Conservation (phyloP, 192 early-diverging fungal genomes). For the Coemansia sp. region DNA sequence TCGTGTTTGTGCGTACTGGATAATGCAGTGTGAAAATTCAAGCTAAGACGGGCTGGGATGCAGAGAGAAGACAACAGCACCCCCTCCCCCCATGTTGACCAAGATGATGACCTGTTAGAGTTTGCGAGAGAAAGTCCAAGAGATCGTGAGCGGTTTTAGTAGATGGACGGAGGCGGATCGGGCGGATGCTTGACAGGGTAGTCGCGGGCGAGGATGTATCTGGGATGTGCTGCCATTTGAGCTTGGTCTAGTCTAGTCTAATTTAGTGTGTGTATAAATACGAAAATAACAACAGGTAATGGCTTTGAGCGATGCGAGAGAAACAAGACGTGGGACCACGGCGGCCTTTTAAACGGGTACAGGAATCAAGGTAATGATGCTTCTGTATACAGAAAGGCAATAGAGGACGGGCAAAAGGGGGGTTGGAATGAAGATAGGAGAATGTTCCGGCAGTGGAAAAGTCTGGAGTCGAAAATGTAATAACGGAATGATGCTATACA, state of each 20-base stretch:
- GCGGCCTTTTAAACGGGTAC: neutral
- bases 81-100: no score
- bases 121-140: no score
- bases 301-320: neutral
- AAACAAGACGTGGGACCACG: neutral
- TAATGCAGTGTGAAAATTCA: neutral
- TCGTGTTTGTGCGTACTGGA: no score
- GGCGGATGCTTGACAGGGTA: slow-evolving; percentile 55
- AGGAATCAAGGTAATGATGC: neutral
- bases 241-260: no score
- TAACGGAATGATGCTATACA: slow-evolving; percentile 1
- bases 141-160: slow-evolving; percentile 11
- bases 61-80: neutral
- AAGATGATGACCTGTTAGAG: no score
- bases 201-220: slow-evolving; percentile 42
- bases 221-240: slow-evolving; percentile 4
- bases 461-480: slow-evolving; percentile 7
- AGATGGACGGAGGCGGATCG: slow-evolving; percentile 39
- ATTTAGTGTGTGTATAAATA: no score
- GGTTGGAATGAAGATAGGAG: neutral
- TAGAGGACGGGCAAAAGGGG: neutral
- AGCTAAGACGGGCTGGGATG: no score
- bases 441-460: neutral
- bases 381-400: no score
- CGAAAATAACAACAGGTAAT: no score